phyloP scores from a whole-genome alignment of 306 rosid genomes.

The Cucumis hystrix region DNA sequence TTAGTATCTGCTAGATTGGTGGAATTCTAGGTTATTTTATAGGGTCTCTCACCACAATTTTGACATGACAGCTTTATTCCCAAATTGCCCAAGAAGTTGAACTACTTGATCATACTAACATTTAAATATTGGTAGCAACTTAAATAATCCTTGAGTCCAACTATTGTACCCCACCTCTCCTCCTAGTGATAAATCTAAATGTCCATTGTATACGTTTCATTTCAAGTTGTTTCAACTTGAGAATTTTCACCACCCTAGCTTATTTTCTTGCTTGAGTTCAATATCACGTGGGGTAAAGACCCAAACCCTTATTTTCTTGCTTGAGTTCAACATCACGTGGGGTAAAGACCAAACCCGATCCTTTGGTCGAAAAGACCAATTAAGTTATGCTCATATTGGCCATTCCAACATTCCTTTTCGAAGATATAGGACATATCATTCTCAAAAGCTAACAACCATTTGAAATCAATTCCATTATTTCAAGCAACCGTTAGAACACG shows the following conservation, averaged over 20 bases:
- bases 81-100: not conserved
- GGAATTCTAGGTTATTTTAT: not conserved
- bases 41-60: not conserved
- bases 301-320: too few species aligned
- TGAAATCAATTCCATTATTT: too few species aligned
- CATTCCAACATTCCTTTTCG: not conserved
- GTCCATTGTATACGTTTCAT: not conserved
- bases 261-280: too few species aligned
- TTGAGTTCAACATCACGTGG: too few species aligned
- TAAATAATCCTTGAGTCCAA: not conserved
- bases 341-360: too few species aligned
- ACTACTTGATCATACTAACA: not conserved
- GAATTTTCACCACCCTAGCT: not conserved
- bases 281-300: too few species aligned
- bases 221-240: not conserved
- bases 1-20: not conserved
- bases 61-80: conserved; percentile 1
- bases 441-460: too few species aligned
- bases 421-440: too few species aligned
- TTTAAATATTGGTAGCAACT: not conserved
- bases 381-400: too few species aligned
- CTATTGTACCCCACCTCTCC: not conserved
- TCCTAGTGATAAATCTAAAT: not conserved
- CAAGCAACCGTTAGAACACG: too few species aligned
- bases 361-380: too few species aligned